phyloP scores from a whole-genome alignment of 2,329 filamentous ascomycete species.

The Ilyonectria robusta region DNA sequence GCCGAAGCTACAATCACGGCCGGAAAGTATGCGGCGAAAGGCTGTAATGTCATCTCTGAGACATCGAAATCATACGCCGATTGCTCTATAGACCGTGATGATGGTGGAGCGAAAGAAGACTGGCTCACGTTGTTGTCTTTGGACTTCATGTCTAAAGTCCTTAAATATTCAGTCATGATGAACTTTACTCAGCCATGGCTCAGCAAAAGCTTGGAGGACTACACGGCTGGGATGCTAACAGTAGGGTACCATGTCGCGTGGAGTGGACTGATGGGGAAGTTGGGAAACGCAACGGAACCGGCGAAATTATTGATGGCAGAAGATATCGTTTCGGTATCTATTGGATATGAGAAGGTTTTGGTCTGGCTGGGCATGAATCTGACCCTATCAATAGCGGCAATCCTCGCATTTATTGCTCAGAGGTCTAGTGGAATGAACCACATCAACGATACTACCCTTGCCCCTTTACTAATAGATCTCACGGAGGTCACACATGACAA shows the following conservation, averaged over 20 bases:
- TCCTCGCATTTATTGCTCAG: background rate
- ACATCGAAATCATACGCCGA: background rate
- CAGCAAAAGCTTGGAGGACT: background rate
- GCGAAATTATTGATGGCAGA: background rate
- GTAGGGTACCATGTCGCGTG: constrained; percentile 5
- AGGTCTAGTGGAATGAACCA: background rate
- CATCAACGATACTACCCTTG: background rate
- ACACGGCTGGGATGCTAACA: background rate
- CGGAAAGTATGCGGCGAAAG: background rate
- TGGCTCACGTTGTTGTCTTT: constrained; percentile 3
- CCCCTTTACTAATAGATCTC: constrained; percentile 1
- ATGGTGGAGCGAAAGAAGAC: background rate
- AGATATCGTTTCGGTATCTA: background rate
- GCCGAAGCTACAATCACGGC: constrained; percentile 9
- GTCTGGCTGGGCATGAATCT: constrained; percentile 13
- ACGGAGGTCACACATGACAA: background rate
- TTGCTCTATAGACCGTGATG: background rate
- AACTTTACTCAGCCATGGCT: constrained; percentile 14
- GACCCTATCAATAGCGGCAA: background rate
- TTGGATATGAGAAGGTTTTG: constrained; percentile 1
- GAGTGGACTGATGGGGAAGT: background rate
- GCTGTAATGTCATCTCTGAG: background rate
- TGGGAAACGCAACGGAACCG: background rate
- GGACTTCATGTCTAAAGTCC: constrained; percentile 1
- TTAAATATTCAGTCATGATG: constrained; percentile 1